Evolutionary conservation across 2,329 filamentous ascomycete genomes (phyloP), one percentile per base, ranked within the genome.

Genomic region (Cladosporium sp.): DNA sequence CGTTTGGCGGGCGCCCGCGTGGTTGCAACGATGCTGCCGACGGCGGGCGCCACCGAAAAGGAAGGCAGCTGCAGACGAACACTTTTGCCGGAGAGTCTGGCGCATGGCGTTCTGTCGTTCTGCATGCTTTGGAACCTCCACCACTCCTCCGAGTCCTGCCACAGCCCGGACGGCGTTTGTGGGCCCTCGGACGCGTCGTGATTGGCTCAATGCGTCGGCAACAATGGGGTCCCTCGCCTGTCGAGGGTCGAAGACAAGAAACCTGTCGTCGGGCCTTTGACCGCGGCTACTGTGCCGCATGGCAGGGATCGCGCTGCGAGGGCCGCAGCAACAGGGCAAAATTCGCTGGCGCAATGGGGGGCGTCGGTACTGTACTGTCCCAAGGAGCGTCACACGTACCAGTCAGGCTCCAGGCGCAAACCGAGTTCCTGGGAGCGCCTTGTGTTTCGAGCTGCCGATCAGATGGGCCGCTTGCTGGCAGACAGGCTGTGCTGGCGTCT

Each of bases 401-500:
- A 16, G 40, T 33, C 40, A 50, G 32, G 38, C 48, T 9, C 48
- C 48, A 50, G 48, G 28, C 40, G 48, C 44, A 46, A 46, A 43
- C 48, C 48, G 48, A 50, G 32, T 50, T 37, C 40, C 48, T 50
- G 48, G 48, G 48, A 43, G 48, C 48, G 48, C 48, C 48, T 50
- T 50, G 48, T 43, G 48, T 43, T 43, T 43, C 31, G 31, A n/a
- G 11, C 18, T 35, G 48, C 40, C 48, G 48, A 50, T 50, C 48
- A 32, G 31, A 42, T 42, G 40, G 40, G 34, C 34, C 31, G 35
- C 16, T 35, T 35, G 44, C 31, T 35, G 37, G 31, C 31, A 28
- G 37, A 28, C 22, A 28, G 22, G 22, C 22, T 28, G 22, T 28
- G 22, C 22, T 28, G 22, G 22, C 22, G 22, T 28, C 22, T 28